Base-by-base conservation (phyloP, 78 protist species). In the Dictyostelium intermedium region DNA sequence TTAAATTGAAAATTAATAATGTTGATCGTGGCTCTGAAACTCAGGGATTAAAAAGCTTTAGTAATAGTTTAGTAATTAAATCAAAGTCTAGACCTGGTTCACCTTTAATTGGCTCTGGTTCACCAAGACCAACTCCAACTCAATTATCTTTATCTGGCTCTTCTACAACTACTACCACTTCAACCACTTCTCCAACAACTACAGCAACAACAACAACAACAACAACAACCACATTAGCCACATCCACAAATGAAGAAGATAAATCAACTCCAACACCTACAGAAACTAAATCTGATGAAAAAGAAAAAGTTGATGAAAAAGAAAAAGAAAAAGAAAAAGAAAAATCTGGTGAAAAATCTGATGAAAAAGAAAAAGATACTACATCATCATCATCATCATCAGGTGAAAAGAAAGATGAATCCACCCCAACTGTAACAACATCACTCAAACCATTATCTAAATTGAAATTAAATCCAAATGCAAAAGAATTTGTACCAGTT, bases 381-480 rank as follows among this genome's bases (percentile, higher is more conserved):
- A n/a, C n/a, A n/a, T n/a, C n/a, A n/a, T 23, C 2, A 56, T 13
- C 47, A 39, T 18, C 47, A 39, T 37, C 74, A 60, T 11, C 85
- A 13, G 77, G 32, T 7, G 79, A 61, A 30, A 50, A 60, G 60
- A 53, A 81, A 87, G 78, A 37, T 39, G 70, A 27, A 18, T 14
- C 82, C 2, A n/a, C 13, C 5, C 9, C 91, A 0, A 77, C 34
- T 9, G n/a, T 80, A 14, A 27, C 72, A 0, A 9, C 84, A 5
- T 4, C 66, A 25, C 1, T 47, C 1, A 47, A n/a, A 45, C 35
- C 63, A 43, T 27, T 47, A 45, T 47, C 83, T 23, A 89, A 69
- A 70, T 70, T 78, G 20, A 89, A 89, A 80, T 50, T 89, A 35
- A 89, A 89, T 69, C 94, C 94, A 39, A 89, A 89, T 70, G 85